Evolutionary conservation across 1,139 yeast genomes (phyloP), one percentile per base, ranked within the genome.

Genomic region (Trichomonascaceae sp.): DNA sequence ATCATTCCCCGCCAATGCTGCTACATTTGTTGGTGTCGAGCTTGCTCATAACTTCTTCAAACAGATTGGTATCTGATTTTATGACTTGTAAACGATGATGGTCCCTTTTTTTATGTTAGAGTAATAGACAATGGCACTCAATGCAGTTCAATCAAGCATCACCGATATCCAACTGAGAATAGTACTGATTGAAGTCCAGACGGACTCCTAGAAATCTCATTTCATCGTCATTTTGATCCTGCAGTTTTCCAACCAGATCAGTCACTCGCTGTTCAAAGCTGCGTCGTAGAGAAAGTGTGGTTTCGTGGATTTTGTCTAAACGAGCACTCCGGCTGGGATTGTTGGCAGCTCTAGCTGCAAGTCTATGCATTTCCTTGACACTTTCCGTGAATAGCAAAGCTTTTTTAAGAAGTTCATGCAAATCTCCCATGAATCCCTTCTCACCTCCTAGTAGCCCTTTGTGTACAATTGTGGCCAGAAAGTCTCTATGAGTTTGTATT

Each of bases 1-100:
- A 70, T 85, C 96, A 27, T 91, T 93, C 87, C 98, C 96, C 2
- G 95, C 98, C 22, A 93, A 93, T 70, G 98, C 98, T 18, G 98
- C 98, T 19, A 91, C 98, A 2, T 93, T 93, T 74, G 80, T 90
- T 49, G 99, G 98, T 53, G 98, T 93, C 47, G 99, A 93, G 70
- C 67, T 91, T 56, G 90, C 96, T 13, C 87, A 85, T 71, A 79
- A 82, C 58, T 77, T 84, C 62, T 81, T 88, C 63, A 57, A 51
- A n/a, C 45, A 61, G 7, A 51, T 60, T 20, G 56, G 56, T 15
- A 50, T 59, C 24, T 60, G 54, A 50, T 43, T 17, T 15, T 19
- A 19, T 17, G 32, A 45, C 32, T 17, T 24, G 27, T 44, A 20
- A 18, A 44, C 30, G 12, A 19, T 19, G 27, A 24, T 44, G 38